Conservation (phyloP, 1,284 basidiomycete species). For the Sanghuangporus weigelae region DNA sequence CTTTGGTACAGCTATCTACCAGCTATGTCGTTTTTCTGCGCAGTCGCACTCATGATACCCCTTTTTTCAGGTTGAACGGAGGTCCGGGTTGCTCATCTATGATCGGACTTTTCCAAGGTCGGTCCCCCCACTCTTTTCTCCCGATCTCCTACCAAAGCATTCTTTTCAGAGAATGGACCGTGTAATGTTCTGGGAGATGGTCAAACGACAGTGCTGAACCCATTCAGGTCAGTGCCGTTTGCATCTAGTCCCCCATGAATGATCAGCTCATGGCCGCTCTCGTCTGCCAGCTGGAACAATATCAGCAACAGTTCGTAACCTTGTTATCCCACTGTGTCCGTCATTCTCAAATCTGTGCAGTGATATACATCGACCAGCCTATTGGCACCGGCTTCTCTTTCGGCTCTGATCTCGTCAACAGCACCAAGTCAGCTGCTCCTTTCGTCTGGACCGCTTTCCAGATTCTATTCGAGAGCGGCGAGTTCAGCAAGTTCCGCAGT, state of each 20-base stretch:
- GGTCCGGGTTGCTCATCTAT: conserved; percentile 61
- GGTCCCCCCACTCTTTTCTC: not conserved
- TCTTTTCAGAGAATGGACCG: conserved; percentile 49
- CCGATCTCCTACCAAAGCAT: conserved; percentile 2
- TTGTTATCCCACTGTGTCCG: not conserved
- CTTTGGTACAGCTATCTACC: conserved; percentile 42
- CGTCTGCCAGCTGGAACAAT: conserved; percentile 58
- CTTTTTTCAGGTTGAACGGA: conserved; percentile 43
- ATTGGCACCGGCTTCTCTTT: conserved; percentile 65
- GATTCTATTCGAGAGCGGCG: conserved; percentile 55
- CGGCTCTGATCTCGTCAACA: conserved; percentile 49
- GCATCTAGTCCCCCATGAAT: not conserved
- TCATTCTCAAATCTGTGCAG: conserved; percentile 27
- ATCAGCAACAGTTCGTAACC: conserved; percentile 52
- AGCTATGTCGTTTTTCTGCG: not conserved
- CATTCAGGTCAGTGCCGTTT: conserved; percentile 36
- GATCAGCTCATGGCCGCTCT: conserved; percentile 11
- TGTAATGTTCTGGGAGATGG: conserved; percentile 52
- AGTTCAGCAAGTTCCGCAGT: conserved; percentile 53
- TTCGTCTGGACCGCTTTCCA: conserved; percentile 64
- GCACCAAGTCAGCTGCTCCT: conserved; percentile 45
- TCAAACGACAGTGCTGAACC: conserved; percentile 47
- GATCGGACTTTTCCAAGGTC: conserved; percentile 63
- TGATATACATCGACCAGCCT: conserved; percentile 75
- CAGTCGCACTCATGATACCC: not conserved